A percentile compares a stretch with the other conserved stretches of the same genome.
These are phyloP conservation scores for Sophora flavescens DNA, from an alignment of 306 rosid genomes.

Conservation along the genomic window DNA sequence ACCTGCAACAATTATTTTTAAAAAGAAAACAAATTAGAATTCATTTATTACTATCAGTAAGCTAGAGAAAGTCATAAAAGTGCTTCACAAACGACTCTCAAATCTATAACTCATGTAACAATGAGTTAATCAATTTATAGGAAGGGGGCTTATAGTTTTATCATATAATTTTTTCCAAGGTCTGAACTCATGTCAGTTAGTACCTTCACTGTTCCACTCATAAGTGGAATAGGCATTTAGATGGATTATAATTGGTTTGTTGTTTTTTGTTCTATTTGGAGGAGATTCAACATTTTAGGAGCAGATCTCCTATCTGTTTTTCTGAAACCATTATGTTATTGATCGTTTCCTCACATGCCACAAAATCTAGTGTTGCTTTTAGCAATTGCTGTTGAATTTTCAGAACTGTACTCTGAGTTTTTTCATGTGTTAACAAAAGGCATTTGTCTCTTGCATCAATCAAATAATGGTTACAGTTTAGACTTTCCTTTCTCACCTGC, in stretches of 20 bases:
- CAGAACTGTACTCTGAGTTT: neutral
- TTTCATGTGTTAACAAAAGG: neutral
- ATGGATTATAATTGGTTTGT: neutral
- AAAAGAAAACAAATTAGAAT: too few species aligned
- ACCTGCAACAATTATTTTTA: too few species aligned
- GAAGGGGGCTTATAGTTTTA: too few species aligned
- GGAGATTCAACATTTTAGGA: neutral
- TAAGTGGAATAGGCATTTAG: conserved; percentile 14
- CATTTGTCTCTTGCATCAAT: neutral
- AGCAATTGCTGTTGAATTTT: conserved; percentile 21
- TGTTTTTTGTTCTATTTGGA: neutral
- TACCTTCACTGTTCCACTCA: neutral
- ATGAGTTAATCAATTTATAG: too few species aligned
- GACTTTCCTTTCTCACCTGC: too few species aligned
- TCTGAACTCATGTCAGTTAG: neutral
- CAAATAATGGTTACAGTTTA: too few species aligned
- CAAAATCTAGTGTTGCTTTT: neutral
- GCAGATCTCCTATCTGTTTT: neutral
- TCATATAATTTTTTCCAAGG: neutral
- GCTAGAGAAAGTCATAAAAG: too few species aligned
- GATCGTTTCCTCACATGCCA: neutral
- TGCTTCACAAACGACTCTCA: too few species aligned
- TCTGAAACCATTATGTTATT: conserved; percentile 4
- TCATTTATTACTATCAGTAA: too few species aligned
- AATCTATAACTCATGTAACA: too few species aligned